Conservation (phyloP, 2,329 filamentous ascomycete genomes). For the Graphilbum fragrans region DNA sequence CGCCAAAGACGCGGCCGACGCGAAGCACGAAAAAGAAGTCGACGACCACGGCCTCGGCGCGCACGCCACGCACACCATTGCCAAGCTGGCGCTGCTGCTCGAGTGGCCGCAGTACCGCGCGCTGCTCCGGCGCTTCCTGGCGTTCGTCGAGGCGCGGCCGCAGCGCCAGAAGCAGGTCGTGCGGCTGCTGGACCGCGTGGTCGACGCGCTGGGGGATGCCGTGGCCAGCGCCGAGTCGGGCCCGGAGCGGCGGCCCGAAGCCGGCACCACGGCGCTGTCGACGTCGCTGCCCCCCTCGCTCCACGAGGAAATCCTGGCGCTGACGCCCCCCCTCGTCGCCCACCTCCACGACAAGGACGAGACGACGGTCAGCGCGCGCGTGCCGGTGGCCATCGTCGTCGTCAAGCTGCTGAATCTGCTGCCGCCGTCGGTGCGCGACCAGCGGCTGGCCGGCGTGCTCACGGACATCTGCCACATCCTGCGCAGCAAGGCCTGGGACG, state of each 20-base stretch:
- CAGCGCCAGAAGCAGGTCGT: constrained; percentile 80
- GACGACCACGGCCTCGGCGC: constrained; percentile 77
- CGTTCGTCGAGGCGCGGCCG: constrained; percentile 68
- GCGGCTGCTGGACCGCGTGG: constrained; percentile 66
- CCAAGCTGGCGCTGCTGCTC: constrained; percentile 59
- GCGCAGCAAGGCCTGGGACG: constrained; percentile 76
- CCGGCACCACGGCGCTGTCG: constrained; percentile 7
- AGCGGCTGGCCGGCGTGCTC: constrained; percentile 68
- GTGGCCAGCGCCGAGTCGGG: constrained; percentile 19
- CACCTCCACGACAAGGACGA: constrained; percentile 94
- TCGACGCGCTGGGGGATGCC: constrained; percentile 59
- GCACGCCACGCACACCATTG: constrained; percentile 73
- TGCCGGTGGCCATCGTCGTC: constrained; percentile 79
- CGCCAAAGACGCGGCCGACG: too few species aligned
- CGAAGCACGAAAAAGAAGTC: constrained; percentile 18
- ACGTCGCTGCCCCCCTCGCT: constrained; percentile 61
- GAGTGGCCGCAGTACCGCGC: constrained; percentile 88
- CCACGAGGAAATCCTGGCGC: constrained; percentile 57
- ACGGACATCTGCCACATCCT: constrained; percentile 91
- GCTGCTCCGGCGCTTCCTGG: constrained; percentile 70
- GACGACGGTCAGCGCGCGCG: constrained; percentile 80
- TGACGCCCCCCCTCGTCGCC: constrained; percentile 67
- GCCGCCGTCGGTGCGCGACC: constrained; percentile 58
- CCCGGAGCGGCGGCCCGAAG: constrained; percentile 8
- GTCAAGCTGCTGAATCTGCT: constrained; percentile 79